These are phyloP conservation scores for Boletus austroedulis DNA, from an alignment of 1,284 basidiomycete genomes.

Conservation along the genomic window DNA sequence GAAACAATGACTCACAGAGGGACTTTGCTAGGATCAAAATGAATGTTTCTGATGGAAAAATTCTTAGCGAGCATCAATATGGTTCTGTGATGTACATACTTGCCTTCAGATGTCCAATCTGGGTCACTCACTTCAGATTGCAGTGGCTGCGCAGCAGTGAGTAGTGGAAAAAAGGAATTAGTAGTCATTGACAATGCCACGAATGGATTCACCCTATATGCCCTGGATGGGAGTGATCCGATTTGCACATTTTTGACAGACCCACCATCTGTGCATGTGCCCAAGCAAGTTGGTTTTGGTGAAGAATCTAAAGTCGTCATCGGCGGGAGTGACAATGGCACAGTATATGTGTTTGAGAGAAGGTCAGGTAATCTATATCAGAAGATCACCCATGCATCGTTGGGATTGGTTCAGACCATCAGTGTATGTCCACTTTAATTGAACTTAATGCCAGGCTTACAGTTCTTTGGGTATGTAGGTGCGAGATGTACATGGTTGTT, in stretches of 20 bases:
- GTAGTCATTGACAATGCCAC: constrained; percentile 7
- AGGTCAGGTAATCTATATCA: too few relatives aligned
- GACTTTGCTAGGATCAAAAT: neutral
- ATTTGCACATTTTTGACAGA: constrained; percentile 3
- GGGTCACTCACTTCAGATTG: too few relatives aligned
- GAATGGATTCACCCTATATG: constrained; percentile 10
- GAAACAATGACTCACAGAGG: neutral
- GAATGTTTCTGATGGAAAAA: neutral
- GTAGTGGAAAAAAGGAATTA: too few relatives aligned
- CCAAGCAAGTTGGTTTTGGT: constrained; percentile 13
- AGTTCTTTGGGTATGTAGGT: too few relatives aligned
- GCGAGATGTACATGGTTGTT: too few relatives aligned
- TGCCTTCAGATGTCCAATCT: neutral
- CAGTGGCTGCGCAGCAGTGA: neutral
- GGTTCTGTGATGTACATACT: neutral
- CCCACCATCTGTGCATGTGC: neutral
- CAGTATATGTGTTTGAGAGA: constrained; percentile 4
- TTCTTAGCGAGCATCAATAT: neutral
- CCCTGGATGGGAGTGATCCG: neutral
- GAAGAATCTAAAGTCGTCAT: constrained; percentile 9
- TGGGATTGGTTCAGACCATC: too few relatives aligned
- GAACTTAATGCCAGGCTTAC: too few relatives aligned
- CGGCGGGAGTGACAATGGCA: constrained; percentile 4
- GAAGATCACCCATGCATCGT: too few relatives aligned
- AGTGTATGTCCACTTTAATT: too few relatives aligned